Evolutionary conservation across 768 basidiomycete species (phyloP).

Genomic region (Hydnomerulius pinastri): DNA sequence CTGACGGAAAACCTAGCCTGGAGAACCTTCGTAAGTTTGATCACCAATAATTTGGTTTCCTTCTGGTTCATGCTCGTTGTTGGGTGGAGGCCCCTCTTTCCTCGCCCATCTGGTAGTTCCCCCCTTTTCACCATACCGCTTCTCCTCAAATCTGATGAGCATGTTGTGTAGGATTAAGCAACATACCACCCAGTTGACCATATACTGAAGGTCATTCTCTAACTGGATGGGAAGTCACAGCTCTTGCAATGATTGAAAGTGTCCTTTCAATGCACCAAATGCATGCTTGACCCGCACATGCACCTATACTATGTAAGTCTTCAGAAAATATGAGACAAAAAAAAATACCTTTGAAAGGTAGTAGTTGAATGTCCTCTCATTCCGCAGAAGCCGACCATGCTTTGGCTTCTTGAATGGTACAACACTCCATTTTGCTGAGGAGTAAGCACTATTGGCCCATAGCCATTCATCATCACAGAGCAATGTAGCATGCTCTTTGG

Average conservation of each 20-base stretch:
- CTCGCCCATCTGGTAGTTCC: too few species aligned
- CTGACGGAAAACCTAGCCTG: background rate
- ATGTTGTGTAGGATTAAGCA: conserved; percentile 1
- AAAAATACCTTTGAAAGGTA: background rate
- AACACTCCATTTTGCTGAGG: background rate
- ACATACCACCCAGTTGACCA: background rate
- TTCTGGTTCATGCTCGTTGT: too few species aligned
- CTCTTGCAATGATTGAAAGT: background rate
- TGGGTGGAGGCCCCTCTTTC: too few species aligned
- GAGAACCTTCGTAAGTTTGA: background rate
- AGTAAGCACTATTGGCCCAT: conserved; percentile 1
- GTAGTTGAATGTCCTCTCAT: background rate
- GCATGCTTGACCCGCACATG: background rate
- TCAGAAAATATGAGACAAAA: background rate
- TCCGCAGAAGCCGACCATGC: background rate
- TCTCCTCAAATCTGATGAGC: background rate
- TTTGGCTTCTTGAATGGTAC: conserved; percentile 13
- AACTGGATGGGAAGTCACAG: background rate
- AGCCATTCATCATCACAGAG: background rate
- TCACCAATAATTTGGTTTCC: background rate
- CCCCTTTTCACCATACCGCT: too few species aligned
- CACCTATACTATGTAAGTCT: background rate
- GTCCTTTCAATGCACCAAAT: conserved; percentile 1
- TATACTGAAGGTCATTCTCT: background rate
- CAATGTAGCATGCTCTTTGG: background rate